phyloP scores from a whole-genome alignment of 345 rosid genomes.

The Hypericum perforatum region DNA sequence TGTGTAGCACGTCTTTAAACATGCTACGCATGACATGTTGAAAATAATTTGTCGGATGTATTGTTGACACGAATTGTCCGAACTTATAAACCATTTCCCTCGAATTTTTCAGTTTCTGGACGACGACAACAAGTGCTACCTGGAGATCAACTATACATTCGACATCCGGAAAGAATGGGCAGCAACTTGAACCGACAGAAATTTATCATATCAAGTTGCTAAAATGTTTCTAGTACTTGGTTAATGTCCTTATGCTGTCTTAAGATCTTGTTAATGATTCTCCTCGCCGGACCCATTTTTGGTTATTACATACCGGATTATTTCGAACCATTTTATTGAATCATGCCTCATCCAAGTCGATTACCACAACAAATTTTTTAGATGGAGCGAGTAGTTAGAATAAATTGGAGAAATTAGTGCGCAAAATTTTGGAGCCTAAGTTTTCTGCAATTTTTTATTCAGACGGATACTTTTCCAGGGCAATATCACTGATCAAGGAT shows the following conservation, averaged over 20 bases:
- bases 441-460: no score
- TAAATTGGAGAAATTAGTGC: no score
- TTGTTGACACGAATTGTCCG: not conserved
- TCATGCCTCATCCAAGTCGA: not conserved
- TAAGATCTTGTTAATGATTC: not conserved
- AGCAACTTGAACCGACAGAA: slow-evolving; percentile 19
- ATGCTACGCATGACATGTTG: no score
- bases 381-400: slow-evolving; percentile 6
- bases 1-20: no score
- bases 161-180: slow-evolving; percentile 69
- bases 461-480: no score
- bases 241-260: slow-evolving; percentile 2
- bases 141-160: slow-evolving; percentile 68
- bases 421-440: no score
- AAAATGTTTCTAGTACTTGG: not conserved
- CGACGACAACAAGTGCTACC: slow-evolving; percentile 63
- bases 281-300: slow-evolving; percentile 1
- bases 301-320: slow-evolving; percentile 6
- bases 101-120: slow-evolving; percentile 43
- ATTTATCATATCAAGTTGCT: not conserved
- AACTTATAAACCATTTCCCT: not conserved
- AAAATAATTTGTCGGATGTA: not conserved
- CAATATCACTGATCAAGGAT: no score
- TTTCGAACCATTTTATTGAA: not conserved
- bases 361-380: not conserved